Conservation (phyloP, 2,329 filamentous ascomycete genomes). For the Saccharata proteae region DNA sequence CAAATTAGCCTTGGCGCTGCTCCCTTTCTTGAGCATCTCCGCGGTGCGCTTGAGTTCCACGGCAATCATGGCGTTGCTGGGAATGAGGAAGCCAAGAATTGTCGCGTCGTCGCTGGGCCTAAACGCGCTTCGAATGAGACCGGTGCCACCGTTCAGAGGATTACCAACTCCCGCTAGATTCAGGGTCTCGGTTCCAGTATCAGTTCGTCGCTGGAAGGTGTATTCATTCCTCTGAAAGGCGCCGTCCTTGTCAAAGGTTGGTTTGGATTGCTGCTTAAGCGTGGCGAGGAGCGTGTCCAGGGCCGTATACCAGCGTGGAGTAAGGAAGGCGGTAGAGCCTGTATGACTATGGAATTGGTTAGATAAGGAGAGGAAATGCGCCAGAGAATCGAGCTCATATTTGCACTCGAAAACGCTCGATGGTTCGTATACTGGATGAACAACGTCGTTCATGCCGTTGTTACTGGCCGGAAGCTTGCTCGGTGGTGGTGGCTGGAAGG, state of each 20-base stretch:
- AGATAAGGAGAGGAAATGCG: slow-evolving; percentile 72
- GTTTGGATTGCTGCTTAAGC: slow-evolving; percentile 63
- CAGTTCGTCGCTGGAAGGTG: slow-evolving; percentile 73
- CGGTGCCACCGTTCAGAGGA: slow-evolving; percentile 72
- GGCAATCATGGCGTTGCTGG: slow-evolving; percentile 91
- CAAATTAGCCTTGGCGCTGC: slow-evolving; percentile 30
- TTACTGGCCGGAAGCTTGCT: slow-evolving; percentile 58
- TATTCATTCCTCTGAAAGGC: slow-evolving; percentile 63
- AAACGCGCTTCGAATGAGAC: slow-evolving; percentile 82
- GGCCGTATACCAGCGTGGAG: slow-evolving; percentile 64
- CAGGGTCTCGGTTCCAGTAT: slow-evolving; percentile 79
- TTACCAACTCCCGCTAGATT: slow-evolving; percentile 78
- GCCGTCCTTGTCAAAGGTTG: slow-evolving; percentile 66
- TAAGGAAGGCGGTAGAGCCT: slow-evolving; percentile 65
- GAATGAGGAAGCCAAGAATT: slow-evolving; percentile 88
- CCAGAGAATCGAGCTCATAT: slow-evolving; percentile 93
- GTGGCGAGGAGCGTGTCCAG: slow-evolving; percentile 62
- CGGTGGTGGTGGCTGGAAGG: slow-evolving; percentile 86
- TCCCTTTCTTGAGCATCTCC: slow-evolving; percentile 50
- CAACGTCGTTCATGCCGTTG: slow-evolving; percentile 72
- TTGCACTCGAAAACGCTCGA: slow-evolving; percentile 93
- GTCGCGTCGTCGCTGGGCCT: slow-evolving; percentile 91
- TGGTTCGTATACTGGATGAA: slow-evolving; percentile 79
- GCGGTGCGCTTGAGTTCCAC: slow-evolving; percentile 72
- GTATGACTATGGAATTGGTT: slow-evolving; percentile 83